Evolutionary conservation across 2,329 filamentous ascomycete species (phyloP).

Genomic region (Whalleya microplaca): DNA sequence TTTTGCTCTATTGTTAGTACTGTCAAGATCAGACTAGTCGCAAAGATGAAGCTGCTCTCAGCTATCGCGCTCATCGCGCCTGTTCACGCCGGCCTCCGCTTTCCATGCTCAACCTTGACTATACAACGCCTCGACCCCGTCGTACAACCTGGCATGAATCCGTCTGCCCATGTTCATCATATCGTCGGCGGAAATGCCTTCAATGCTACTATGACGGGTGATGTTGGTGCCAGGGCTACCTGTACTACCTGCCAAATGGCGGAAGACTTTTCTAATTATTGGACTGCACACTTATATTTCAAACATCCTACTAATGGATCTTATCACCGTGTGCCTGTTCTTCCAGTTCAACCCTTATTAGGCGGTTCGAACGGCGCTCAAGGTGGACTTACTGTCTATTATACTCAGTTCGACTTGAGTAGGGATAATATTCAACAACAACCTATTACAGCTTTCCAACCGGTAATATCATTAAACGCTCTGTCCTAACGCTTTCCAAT

Average conservation of each 20-base stretch:
- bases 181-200: conserved; percentile 27
- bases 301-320: conserved; percentile 34
- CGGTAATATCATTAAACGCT: conserved; percentile 28
- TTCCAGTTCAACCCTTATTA: conserved; percentile 32
- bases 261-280: conserved; percentile 33
- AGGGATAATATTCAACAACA: conserved; percentile 28
- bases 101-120: conserved; percentile 20
- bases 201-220: conserved; percentile 18
- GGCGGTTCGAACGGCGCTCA: conserved; percentile 26
- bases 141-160: conserved; percentile 17
- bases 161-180: conserved; percentile 25
- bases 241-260: conserved; percentile 33
- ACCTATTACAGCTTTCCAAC: conserved; percentile 47
- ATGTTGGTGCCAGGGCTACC: conserved; percentile 17
- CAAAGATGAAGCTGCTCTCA: conserved; percentile 16
- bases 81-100: conserved; percentile 23
- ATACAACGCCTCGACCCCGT: conserved; percentile 25
- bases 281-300: conserved; percentile 30
- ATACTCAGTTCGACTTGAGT: conserved; percentile 31
- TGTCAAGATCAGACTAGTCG: background rate
- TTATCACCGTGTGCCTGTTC: conserved; percentile 32
- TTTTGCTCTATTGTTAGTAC: conserved; percentile 2
- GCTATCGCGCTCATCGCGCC: conserved; percentile 14
- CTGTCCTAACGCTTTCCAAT: background rate
- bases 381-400: conserved; percentile 36